phyloP scores from a whole-genome alignment of 495 filamentous ascomycete genomes.

The Aspergillus homomorphus region DNA sequence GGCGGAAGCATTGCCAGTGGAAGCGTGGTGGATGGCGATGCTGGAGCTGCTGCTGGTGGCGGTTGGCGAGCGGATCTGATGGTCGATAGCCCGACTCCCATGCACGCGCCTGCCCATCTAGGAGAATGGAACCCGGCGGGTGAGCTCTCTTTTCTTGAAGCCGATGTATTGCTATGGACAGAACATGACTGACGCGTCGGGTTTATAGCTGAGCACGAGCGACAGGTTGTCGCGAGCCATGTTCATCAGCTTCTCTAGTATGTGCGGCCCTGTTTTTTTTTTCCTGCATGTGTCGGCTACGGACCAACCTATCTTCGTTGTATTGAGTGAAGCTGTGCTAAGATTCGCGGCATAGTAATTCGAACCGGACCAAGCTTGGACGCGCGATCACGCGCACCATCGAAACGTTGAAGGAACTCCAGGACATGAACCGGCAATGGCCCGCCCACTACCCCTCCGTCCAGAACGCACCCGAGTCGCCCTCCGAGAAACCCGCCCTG shows the following conservation, averaged over 20 bases:
- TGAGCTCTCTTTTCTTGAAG: conserved; percentile 1
- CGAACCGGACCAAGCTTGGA: conserved; percentile 79
- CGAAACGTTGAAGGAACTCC: conserved; percentile 74
- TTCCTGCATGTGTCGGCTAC: background rate
- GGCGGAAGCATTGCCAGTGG: conserved; percentile 67
- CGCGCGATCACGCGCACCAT: conserved; percentile 81
- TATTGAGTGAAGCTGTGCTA: conserved; percentile 17
- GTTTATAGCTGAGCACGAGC: conserved; percentile 53
- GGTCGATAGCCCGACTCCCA: conserved; percentile 63
- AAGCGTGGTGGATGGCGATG: conserved; percentile 45
- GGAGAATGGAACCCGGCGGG: conserved; percentile 49
- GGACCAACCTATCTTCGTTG: background rate
- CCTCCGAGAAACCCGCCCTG: conserved; percentile 42
- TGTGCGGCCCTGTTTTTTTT: conserved; percentile 17
- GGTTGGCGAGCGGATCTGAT: conserved; percentile 60
- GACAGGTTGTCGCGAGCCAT: conserved; percentile 62
- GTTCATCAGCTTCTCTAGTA: conserved; percentile 69
- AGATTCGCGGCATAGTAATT: conserved; percentile 60
- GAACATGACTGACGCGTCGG: conserved; percentile 10
- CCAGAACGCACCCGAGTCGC: conserved; percentile 53
- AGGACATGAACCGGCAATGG: conserved; percentile 87
- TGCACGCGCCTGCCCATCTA: conserved; percentile 50
- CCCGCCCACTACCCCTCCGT: conserved; percentile 93
- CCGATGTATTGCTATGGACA: no score
- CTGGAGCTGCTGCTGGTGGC: conserved; percentile 12